Base-by-base conservation (phyloP, 202 grass and related monocot species). In the Elaeis oleifera region DNA sequence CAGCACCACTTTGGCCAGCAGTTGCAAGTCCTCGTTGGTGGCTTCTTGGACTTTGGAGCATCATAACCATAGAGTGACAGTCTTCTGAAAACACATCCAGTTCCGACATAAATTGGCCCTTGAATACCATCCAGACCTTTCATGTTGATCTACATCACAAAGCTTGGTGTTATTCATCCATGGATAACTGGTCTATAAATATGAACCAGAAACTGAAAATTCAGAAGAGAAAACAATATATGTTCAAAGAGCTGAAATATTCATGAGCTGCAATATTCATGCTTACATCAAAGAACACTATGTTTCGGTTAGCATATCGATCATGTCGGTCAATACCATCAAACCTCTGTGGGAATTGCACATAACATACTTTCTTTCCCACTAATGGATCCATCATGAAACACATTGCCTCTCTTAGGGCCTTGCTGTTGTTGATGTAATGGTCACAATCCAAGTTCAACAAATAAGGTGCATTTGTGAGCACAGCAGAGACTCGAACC, bases 11-110 rank as follows among this genome's bases (percentile, higher is more conserved):
- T 65, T 9, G 63, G 63, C 63, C 20, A 65, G 20, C 63, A 65
- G 16, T 65, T 65, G 63, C 63, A 65, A 27, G 63, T 65, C 63
- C 85, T 89, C 16, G 90, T 83, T 27, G 90, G 90, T 29, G 90
- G 81, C 57, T 95, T 95, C 79, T 95, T 95, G 64, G 82, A 70
- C 75, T 95, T 95, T 4, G 90, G 90, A 39, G 85, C 90, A 83
- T 95, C 90, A 52, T n/a, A 51, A n/a, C 63, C 63, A 52, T 65
- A 53, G 3, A 65, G 63, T 18, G 63, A 15, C 49, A 51, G 63
- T 27, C 63, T 65, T 65, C 49, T 74, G 5, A 95, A 95, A 20
- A 85, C 82, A 64, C 90, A 95, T 56, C 19, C 19, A 54, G 49
- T 66, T 55, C 51, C 56, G 15, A 29, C 49, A 72, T 50, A 57